Percentiles rank a stretch among this genome's conserved stretches.
Conservation (phyloP, 768 basidiomycete species). For the Hydnomerulius pinastri region DNA sequence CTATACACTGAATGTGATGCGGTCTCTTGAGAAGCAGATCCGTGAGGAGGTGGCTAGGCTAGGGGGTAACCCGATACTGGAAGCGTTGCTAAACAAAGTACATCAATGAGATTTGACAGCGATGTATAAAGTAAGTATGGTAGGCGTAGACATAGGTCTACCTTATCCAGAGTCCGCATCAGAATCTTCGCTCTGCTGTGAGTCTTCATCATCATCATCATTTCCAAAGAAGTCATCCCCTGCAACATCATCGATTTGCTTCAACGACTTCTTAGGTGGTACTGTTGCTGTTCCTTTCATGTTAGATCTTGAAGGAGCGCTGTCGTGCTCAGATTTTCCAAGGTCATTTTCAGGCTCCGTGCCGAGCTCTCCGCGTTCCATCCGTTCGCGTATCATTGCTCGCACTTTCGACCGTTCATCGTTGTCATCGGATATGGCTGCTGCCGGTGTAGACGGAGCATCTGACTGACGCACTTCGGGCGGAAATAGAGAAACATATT, state of each 20-base stretch:
- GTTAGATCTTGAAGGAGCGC: not conserved
- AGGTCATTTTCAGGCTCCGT: slow-evolving; percentile 58
- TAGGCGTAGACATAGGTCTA: not conserved
- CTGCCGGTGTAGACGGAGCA: slow-evolving; percentile 7
- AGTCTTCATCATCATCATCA: slow-evolving; percentile 20
- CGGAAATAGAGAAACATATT: slow-evolving; percentile 91
- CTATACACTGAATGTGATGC: slow-evolving; percentile 68
- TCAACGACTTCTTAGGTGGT: slow-evolving; percentile 5
- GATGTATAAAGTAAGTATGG: slow-evolving; percentile 5
- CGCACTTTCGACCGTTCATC: slow-evolving; percentile 61
- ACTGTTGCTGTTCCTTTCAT: slow-evolving; percentile 1
- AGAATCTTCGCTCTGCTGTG: slow-evolving; percentile 16
- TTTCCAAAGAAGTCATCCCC: slow-evolving; percentile 32
- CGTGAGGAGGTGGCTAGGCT: slow-evolving; percentile 63
- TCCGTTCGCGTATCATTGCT: slow-evolving; percentile 55
- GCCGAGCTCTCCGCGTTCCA: slow-evolving; percentile 60
- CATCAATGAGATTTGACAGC: not conserved
- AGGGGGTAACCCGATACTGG: slow-evolving; percentile 70
- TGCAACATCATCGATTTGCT: slow-evolving; percentile 13
- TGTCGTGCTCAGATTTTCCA: slow-evolving; percentile 10
- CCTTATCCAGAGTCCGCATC: slow-evolving; percentile 2
- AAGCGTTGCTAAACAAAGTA: slow-evolving; percentile 48
- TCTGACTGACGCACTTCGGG: slow-evolving; percentile 46
- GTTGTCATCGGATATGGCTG: slow-evolving; percentile 31
- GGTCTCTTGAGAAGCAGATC: slow-evolving; percentile 31